Conservation (phyloP, 1,139 yeast species). For the Taphrina betulina region DNA sequence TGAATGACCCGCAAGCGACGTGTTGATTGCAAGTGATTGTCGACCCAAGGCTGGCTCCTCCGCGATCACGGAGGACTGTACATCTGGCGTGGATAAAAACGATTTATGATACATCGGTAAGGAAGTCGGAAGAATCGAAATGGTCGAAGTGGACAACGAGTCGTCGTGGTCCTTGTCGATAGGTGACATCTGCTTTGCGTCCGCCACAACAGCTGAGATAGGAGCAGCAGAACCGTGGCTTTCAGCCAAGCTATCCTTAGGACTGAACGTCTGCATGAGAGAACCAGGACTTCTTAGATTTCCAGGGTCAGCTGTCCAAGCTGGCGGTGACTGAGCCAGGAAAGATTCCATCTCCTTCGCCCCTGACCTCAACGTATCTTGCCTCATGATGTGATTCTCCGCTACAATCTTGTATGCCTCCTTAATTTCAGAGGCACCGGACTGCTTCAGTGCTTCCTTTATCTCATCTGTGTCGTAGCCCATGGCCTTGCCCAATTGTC, state of each 20-base stretch:
- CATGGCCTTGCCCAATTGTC: conserved; percentile 80
- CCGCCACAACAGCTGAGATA: neutral
- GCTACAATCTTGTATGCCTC: conserved; percentile 88
- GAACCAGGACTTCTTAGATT: conserved; percentile 40
- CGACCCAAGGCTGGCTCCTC: conserved; percentile 25
- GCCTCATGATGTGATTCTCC: conserved; percentile 62
- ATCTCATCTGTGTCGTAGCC: conserved; percentile 91
- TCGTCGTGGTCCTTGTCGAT: conserved; percentile 9
- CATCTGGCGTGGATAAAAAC: conserved; percentile 64
- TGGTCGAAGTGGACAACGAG: conserved; percentile 7
- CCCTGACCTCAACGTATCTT: conserved; percentile 46
- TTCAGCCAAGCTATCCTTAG: conserved; percentile 15
- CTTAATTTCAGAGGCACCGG: conserved; percentile 62
- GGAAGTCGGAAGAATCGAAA: conserved; percentile 63
- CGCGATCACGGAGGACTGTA: conserved; percentile 31
- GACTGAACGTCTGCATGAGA: conserved; percentile 38
- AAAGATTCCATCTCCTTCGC: conserved; percentile 35
- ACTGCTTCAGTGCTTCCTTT: conserved; percentile 61
- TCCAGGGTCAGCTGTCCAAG: conserved; percentile 44
- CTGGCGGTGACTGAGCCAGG: conserved; percentile 43
- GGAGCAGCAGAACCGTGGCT: neutral
- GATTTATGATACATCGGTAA: conserved; percentile 94
- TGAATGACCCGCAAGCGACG: conserved; percentile 37
- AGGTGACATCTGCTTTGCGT: conserved; percentile 17
- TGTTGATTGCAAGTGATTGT: conserved; percentile 48